phyloP scores from a whole-genome alignment of 2,329 filamentous ascomycete genomes.

The Fusarium sp. region DNA sequence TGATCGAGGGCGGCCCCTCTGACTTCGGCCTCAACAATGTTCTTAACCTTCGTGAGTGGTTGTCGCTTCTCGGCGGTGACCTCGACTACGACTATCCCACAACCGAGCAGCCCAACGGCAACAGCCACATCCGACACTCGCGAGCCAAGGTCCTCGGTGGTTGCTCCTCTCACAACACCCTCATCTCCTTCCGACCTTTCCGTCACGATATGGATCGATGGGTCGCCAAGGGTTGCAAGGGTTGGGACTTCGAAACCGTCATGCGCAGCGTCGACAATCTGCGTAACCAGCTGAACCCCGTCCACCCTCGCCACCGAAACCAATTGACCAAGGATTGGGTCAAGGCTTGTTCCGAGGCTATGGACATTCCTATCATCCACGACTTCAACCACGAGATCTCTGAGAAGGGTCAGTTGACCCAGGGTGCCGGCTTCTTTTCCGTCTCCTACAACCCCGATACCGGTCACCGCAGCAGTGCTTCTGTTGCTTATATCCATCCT shows the following conservation, averaged over 20 bases:
- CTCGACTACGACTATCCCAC: constrained; percentile 93
- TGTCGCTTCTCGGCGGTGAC: constrained; percentile 84
- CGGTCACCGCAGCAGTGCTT: constrained; percentile 84
- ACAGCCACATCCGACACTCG: constrained; percentile 91
- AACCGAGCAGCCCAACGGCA: constrained; percentile 89
- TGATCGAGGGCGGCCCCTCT: constrained; percentile 90
- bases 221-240: constrained; percentile 83
- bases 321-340: constrained; percentile 94
- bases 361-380: constrained; percentile 82
- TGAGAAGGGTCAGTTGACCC: constrained; percentile 75
- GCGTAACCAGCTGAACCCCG: constrained; percentile 90
- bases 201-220: constrained; percentile 88
- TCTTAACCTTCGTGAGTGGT: constrained; percentile 87
- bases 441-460: constrained; percentile 92
- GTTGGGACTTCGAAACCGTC: constrained; percentile 89
- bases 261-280: constrained; percentile 85
- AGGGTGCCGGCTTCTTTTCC: constrained; percentile 90
- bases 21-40: constrained; percentile 91
- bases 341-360: constrained; percentile 79
- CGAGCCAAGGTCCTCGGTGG: constrained; percentile 92
- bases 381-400: constrained; percentile 91
- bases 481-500: constrained; percentile 92
- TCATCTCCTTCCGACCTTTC: constrained; percentile 93
- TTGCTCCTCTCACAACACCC: constrained; percentile 93
- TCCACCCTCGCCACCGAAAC: constrained; percentile 86